Percentiles rank a stretch among this genome's conserved stretches.
These are phyloP conservation scores for Rheum nobile DNA, from an alignment of 148 eudicot species.

Conservation along the genomic window DNA sequence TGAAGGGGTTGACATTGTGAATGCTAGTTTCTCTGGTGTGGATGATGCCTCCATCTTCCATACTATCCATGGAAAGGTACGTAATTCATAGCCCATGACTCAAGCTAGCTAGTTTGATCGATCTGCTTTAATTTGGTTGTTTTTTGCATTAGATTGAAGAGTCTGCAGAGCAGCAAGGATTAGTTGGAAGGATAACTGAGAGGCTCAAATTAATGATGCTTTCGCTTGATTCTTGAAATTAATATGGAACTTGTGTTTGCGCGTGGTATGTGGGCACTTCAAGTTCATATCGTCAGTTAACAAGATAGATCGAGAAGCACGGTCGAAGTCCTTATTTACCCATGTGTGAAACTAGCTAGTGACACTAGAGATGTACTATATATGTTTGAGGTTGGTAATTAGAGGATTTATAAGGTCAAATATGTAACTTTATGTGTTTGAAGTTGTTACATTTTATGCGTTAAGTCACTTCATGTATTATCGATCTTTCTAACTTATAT, in stretches of 20 bases:
- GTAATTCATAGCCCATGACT: too few species aligned
- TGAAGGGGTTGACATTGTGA: not conserved
- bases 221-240: not conserved
- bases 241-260: not conserved
- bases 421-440: not conserved
- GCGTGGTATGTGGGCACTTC: not conserved
- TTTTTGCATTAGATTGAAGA: not conserved
- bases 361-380: too few species aligned
- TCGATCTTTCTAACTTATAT: too few species aligned
- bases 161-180: not conserved
- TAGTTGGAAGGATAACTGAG: not conserved
- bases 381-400: too few species aligned
- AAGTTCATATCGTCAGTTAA: not conserved
- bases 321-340: not conserved
- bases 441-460: too few species aligned
- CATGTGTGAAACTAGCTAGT: not conserved
- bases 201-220: not conserved
- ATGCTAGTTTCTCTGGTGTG: not conserved
- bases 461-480: too few species aligned
- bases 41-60: not conserved
- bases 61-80: constrained; percentile 5
- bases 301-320: not conserved
- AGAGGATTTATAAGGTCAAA: not conserved
- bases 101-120: too few species aligned
- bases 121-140: not conserved